Evolutionary conservation across 768 basidiomycete genomes (phyloP), one percentile per base, ranked within the genome.

Genomic region (Suillus placidus): DNA sequence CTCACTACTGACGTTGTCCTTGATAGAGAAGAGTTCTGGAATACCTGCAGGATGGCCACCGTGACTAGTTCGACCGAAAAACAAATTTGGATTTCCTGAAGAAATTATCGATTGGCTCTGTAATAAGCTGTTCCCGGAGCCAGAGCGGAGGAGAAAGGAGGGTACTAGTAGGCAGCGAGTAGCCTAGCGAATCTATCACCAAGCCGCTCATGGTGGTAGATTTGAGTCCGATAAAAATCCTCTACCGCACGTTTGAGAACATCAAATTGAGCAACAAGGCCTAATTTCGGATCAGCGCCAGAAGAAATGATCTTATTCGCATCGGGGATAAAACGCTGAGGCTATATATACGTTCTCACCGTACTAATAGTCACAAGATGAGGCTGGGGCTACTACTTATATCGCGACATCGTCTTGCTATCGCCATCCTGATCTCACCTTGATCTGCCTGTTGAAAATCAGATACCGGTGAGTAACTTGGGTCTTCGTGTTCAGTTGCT

Each of bases 101-200:
- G 49, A 30, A 26, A 32, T 52, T 5, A 10, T 18, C 18, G 18
- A 32, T 20, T 54, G 16, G 30, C 9, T 32, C 30, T 54, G 30
- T 26, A 14, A 26, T 26, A 14, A 26, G 26, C 16, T 18, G 16
- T 30, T 18, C 30, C 37, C 57, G 57, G 57, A 38, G 57, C 12
- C 37, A 58, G 57, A 58, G 57, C 57, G 37, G 57, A 6, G 23
- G 37, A 58, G 56, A 58, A n/a, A 26, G 37, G 56, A 56, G 20
- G 35, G 9, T 14, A 16, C 47, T 23, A 23, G 37, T 18, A 55
- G 32, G 4, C 14, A 6, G 38, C 49, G 23, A 51, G 26, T 51
- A 34, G 18, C 54, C 23, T 37, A 18, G 37, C 37, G 23, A 26
- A 16, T 57, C 34, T 55, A 37, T 37, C 37, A 30, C 23, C 16